Evolutionary conservation across 345 rosid species (phyloP), one percentile per base, ranked within the genome.

Genomic region (Litchi chinensis): DNA sequence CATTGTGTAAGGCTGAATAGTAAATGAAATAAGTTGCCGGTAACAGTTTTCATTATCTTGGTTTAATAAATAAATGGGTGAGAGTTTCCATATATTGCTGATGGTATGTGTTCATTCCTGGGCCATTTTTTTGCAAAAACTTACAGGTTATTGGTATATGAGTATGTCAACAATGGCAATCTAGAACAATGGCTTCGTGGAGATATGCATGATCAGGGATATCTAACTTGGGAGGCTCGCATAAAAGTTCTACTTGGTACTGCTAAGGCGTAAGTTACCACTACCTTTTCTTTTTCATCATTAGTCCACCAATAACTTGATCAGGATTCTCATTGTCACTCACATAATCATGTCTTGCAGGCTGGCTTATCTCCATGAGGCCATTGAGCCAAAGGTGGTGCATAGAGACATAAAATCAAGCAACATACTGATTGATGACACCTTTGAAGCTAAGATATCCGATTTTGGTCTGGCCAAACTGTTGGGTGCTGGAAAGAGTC

Each of bases 311-410:
- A n/a, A 9, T 26, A 13, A 40, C 68, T 73, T 63, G 43, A 22
- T 70, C 52, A 50, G 66, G 67, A 41, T 81, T n/a, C 48, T 54
- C n/a, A 19, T 80, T 70, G 70, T 59, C 73, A 63, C 67, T 69
- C 39, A 8, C 74, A 37, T 60, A 70, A 77, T 46, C 18, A 28
- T 78, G 46, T 73, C 28, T 60, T 67, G 75, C 90, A 95, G 99
- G 75, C 81, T 93, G 80, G 91, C 98, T 71, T 95, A 95, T 80
- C 85, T 95, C 82, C 99, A 95, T 22, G 98, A 95, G 84, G 99
- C 99, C 79, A 95, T 95, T 75, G 99, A 95, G 82, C 99, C 99
- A 8, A 95, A 95, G 87, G 99, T 95, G 79, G 98, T 93, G 81
- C 99, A 95, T 65, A 89, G 99, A 79, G 99, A 95, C 88, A 93